Base-by-base conservation (phyloP, 345 rosid genomes). In the Balakata baccata region DNA sequence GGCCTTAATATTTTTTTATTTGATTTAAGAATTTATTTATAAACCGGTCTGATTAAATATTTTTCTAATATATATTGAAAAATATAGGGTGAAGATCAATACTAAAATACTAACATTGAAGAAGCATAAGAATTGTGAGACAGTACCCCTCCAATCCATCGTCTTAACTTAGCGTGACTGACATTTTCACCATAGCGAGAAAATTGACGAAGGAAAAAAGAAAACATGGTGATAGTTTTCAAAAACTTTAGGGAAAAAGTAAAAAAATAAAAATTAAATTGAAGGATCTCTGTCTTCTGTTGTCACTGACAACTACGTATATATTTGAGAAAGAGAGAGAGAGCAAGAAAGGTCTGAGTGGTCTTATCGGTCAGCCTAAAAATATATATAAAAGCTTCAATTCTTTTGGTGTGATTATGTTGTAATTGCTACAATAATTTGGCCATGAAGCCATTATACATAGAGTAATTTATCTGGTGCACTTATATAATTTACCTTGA, bases 211-310 rank as follows among this genome's bases (percentile, higher is more conserved):
- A 58, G 39, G 61, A 52, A 64, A 65, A 65, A 20, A 60, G 39
- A 29, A 29, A 29, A 29, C 34, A 78, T 71, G 74, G 85, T 66
- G 81, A 78, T 78, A 74, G 82, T 82, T 66, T 71, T 80, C 58
- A 51, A 83, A 81, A 64, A 63, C 47, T 68, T 70, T 66, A 18
- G 64, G 62, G 73, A 63, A 73, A 17, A 56, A 75, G 18, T 76
- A 52, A 57, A 69, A 73, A 77, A 81, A 81, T 29, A 29, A 29
- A 17, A 54, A 75, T 25, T 76, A 47, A 57, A 69, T 75, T 57
- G 75, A 81, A 81, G 81, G 78, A 75, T 83, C 79, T 85, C 78
- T 85, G 87, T 72, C 83, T 69, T 62, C 85, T 83, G 88, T 66
- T 69, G 51, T 71, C 80, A 54, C 87, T 86, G 87, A 84, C 85